Evolutionary conservation across 2,329 filamentous ascomycete genomes (phyloP).

Genomic region (Elsinoe australis): DNA sequence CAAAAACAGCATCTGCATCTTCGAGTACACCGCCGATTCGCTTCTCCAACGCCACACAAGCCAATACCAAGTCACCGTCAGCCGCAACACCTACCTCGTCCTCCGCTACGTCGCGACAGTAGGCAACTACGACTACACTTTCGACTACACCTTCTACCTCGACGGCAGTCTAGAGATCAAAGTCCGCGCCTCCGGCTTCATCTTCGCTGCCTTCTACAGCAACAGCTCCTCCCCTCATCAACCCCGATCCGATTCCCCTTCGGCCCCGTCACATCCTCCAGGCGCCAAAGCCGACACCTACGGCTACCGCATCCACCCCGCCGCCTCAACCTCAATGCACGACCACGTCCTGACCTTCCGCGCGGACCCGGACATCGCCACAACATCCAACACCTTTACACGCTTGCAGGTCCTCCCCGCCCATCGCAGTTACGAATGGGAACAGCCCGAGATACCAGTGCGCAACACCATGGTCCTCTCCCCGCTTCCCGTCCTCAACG

Average conservation of each 20-base stretch:
- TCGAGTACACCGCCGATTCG: conserved; percentile 46
- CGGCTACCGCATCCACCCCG: conserved; percentile 34
- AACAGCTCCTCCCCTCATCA: conserved; percentile 29
- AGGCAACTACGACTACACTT: conserved; percentile 50
- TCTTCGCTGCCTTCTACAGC: conserved; percentile 43
- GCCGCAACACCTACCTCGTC: conserved; percentile 40
- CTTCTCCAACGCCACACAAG: conserved; percentile 46
- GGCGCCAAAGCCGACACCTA: conserved; percentile 31
- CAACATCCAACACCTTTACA: conserved; percentile 32
- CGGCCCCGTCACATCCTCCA: no score
- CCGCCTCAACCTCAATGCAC: conserved; percentile 32
- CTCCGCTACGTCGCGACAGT: conserved; percentile 45
- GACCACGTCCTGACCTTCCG: conserved; percentile 39
- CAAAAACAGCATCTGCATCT: conserved; percentile 48
- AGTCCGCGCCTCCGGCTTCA: conserved; percentile 48
- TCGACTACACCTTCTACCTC: conserved; percentile 46
- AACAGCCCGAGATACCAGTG: conserved; percentile 24
- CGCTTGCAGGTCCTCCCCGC: conserved; percentile 27
- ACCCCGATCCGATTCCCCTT: no score
- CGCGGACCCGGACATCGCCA: conserved; percentile 35
- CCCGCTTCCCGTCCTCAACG: conserved; percentile 24
- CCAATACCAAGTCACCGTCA: conserved; percentile 36
- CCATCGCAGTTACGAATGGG: conserved; percentile 27
- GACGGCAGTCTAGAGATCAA: conserved; percentile 48
- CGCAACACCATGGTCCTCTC: conserved; percentile 30